These are phyloP conservation scores for Amyloporia xantha DNA, from an alignment of 768 basidiomycete species.

Conservation along the genomic window DNA sequence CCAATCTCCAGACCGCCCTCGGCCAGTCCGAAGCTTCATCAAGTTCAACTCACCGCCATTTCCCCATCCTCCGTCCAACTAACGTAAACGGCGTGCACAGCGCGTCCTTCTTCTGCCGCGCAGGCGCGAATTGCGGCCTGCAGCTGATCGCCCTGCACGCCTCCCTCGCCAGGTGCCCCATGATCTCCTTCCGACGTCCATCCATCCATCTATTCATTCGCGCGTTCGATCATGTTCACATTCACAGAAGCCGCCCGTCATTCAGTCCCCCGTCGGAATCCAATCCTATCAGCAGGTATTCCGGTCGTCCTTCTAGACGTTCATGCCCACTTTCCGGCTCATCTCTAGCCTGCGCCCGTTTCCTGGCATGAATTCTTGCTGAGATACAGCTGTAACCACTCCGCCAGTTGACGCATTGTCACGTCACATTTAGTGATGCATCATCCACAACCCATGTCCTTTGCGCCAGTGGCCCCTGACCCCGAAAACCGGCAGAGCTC, in stretches of 20 bases:
- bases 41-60: background rate
- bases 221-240: background rate
- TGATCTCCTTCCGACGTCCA: background rate
- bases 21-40: no score
- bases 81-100: background rate
- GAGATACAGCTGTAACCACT: no score
- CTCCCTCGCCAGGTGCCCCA: background rate
- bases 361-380: no score
- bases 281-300: background rate
- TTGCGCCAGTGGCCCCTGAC: background rate
- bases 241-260: background rate
- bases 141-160: background rate
- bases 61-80: background rate
- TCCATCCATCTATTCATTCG: background rate
- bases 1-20: background rate
- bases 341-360: no score
- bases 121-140: background rate
- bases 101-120: background rate
- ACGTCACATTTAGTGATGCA: no score
- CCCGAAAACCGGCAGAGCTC: background rate
- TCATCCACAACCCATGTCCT: no score
- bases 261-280: no score
- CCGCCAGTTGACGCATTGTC: no score
- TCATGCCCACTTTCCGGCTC: no score
- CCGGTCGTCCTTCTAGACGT: no score